Conservation (phyloP, 139 green algal genomes). For the Chlorella sp. region DNA sequence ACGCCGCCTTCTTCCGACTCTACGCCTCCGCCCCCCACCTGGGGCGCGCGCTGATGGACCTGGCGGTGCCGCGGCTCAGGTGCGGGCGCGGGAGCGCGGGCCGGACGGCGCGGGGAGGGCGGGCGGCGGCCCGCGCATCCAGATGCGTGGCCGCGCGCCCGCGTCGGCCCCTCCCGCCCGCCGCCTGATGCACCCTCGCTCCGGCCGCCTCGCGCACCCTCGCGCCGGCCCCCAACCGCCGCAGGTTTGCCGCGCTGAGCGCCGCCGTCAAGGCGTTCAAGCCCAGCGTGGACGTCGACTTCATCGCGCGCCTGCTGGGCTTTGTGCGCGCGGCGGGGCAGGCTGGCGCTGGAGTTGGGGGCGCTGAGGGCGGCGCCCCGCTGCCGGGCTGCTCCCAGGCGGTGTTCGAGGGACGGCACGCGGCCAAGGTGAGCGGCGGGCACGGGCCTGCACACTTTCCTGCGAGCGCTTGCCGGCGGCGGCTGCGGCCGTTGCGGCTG, state of each 20-base stretch:
- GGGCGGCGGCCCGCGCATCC: too few relatives aligned
- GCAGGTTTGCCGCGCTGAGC: slow-evolving; percentile 58
- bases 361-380: slow-evolving; percentile 9
- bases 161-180: too few relatives aligned
- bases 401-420: slow-evolving; percentile 26
- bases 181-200: too few relatives aligned
- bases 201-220: too few relatives aligned
- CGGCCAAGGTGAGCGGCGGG: slow-evolving; percentile 2
- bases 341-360: background rate
- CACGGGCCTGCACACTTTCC: too few relatives aligned
- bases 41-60: slow-evolving; percentile 75
- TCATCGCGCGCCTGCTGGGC: slow-evolving; percentile 58
- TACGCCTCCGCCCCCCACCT: slow-evolving; percentile 69
- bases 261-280: slow-evolving; percentile 59
- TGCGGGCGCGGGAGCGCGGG: too few relatives aligned
- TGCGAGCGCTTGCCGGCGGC: too few relatives aligned
- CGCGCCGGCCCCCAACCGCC: too few relatives aligned
- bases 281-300: slow-evolving; percentile 53
- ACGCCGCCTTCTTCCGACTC: slow-evolving; percentile 70
- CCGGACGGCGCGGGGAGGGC: too few relatives aligned
- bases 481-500: too few relatives aligned
- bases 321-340: slow-evolving; percentile 41
- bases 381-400: slow-evolving; percentile 54
- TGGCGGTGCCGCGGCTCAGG: slow-evolving; percentile 54
- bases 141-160: too few relatives aligned